A percentile compares a stretch with the other conserved stretches of the same genome.
These are phyloP conservation scores for Mesostigma viride DNA, from an alignment of 139 green algal genomes.

Conservation along the genomic window DNA sequence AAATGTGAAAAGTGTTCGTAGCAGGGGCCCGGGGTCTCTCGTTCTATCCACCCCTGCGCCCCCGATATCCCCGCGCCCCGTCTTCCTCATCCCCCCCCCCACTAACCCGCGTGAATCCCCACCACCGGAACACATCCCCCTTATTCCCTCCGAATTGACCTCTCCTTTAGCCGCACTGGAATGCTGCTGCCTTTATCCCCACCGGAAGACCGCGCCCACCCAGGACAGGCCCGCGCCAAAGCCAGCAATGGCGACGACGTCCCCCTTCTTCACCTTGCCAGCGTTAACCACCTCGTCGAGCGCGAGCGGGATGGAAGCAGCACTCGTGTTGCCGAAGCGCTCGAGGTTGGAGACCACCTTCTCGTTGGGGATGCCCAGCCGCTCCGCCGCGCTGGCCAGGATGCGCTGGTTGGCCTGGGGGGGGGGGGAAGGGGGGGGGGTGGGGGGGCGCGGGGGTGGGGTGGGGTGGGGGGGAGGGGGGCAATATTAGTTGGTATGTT, in stretches of 20 bases:
- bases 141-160: too few relatives aligned
- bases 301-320: constrained; percentile 86
- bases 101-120: too few relatives aligned
- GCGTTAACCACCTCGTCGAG: constrained; percentile 82
- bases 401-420: constrained; percentile 90
- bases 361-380: constrained; percentile 54
- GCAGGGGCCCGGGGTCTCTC: too few relatives aligned
- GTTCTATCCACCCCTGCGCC: too few relatives aligned
- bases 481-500: background rate
- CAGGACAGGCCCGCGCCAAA: constrained; percentile 92
- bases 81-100: too few relatives aligned
- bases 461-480: too few relatives aligned
- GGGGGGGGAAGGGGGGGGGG: too few relatives aligned
- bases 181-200: constrained; percentile 60
- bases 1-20: too few relatives aligned
- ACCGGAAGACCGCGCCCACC: constrained; percentile 78
- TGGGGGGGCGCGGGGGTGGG: too few relatives aligned
- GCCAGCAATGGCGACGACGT: constrained; percentile 74
- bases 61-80: too few relatives aligned
- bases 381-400: constrained; percentile 70
- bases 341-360: constrained; percentile 69
- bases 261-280: constrained; percentile 54
- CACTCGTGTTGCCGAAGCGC: constrained; percentile 94
- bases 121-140: too few relatives aligned
- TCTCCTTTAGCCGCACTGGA: too few relatives aligned